Base-by-base conservation (phyloP, 129 eudicot species). In the Silybum marianum region DNA sequence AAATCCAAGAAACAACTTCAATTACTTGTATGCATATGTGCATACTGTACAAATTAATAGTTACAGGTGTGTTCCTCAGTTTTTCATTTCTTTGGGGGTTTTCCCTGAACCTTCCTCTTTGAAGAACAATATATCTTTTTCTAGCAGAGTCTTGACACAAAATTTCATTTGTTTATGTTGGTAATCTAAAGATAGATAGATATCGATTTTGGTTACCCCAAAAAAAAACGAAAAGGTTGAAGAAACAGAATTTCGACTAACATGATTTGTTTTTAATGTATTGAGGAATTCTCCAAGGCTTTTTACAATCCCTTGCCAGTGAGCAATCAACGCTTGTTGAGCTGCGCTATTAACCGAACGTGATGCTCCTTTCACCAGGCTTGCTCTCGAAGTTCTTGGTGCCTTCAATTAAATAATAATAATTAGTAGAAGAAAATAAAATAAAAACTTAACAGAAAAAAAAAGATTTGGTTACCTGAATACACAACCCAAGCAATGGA, bases 301-400 rank as follows among this genome's bases (percentile, higher is more conserved):
- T 80, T 89, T 93, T 69, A 93, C 99, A 60, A 95, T 95, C 69
- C 98, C 99, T 91, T 95, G 98, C 99, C 99, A 95, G 67, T 95
- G 99, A 83, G 95, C 99, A 81, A 95, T 95, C 88, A 95, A 73
- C 69, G 94, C 95, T 88, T 93, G 97, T 84, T 95, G 99, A 65
- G 86, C 83, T 60, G 98, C 93, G n/a, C 92, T 84, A 80, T 85
- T 95, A 80, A 95, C 88, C 7, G 98, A 86, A 22, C 97, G 97
- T 46, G 98, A 91, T 44, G 99, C 88, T 51, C 99, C 99, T 88
- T 95, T 93, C 58, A 95, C 98, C 80, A 95, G 88, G 88, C 99
- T 95, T 89, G 98, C 99, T 90, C 99, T 88, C 13, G 99, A 95
- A 78, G 98, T 95, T 77, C 99, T 90, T 70, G 99, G 99, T 38